These are phyloP conservation scores for Paxillus involutus DNA, from an alignment of 768 basidiomycete species.

Conservation along the genomic window DNA sequence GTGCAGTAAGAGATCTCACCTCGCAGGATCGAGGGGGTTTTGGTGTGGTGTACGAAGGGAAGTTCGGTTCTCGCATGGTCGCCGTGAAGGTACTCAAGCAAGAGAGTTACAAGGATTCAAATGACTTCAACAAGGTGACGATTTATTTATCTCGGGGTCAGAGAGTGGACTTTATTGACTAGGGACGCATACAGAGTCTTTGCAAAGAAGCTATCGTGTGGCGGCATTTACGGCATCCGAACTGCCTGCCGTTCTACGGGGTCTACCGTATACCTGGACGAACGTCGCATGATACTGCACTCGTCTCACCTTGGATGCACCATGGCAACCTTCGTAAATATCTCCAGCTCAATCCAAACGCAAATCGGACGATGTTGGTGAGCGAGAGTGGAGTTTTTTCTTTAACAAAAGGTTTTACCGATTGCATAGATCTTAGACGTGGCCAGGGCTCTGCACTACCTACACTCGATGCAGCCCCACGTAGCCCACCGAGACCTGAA, in stretches of 20 bases:
- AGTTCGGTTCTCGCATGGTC: slow-evolving; percentile 18
- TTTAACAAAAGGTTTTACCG: not conserved
- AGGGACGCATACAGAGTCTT: slow-evolving; percentile 15
- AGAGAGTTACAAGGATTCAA: not conserved
- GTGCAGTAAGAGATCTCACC: slow-evolving; percentile 6
- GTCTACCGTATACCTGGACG: slow-evolving; percentile 17
- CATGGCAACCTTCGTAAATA: slow-evolving; percentile 32
- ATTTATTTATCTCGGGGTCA: not conserved
- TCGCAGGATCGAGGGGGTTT: slow-evolving; percentile 16
- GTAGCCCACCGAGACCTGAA: slow-evolving; percentile 34
- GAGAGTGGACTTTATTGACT: not conserved
- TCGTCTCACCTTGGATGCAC: slow-evolving; percentile 43
- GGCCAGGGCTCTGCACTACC: slow-evolving; percentile 41
- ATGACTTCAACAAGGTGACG: slow-evolving; percentile 19
- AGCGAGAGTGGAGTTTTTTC: slow-evolving; percentile 12
- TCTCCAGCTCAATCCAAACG: slow-evolving; percentile 14
- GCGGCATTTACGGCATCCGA: slow-evolving; percentile 33
- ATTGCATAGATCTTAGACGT: slow-evolving; percentile 40
- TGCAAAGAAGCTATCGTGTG: slow-evolving; percentile 35
- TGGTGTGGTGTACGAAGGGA: slow-evolving; percentile 21
- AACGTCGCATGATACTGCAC: slow-evolving; percentile 17
- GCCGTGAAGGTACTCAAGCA: slow-evolving; percentile 24
- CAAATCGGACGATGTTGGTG: slow-evolving; percentile 32
- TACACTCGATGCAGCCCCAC: slow-evolving; percentile 40
- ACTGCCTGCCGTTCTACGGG: slow-evolving; percentile 37